Percentiles rank a stretch among this genome's conserved stretches.
Conservation (phyloP, 768 basidiomycete species). For the Terana coerulea region DNA sequence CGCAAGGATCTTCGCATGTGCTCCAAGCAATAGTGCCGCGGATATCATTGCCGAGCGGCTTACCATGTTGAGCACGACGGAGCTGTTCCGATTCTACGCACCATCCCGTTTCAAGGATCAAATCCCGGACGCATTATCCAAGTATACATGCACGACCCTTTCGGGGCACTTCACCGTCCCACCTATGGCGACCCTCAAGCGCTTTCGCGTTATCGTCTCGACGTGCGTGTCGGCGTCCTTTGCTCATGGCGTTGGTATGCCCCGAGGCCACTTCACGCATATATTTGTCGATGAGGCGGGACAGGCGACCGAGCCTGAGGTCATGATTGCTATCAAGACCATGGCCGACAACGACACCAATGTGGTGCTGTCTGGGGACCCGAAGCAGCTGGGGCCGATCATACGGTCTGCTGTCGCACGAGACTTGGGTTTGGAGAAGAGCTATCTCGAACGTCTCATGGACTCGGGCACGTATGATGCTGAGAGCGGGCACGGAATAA, state of each 20-base stretch:
- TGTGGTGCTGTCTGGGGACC: slow-evolving; percentile 64
- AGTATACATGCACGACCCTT: slow-evolving; percentile 32
- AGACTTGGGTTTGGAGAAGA: slow-evolving; percentile 51
- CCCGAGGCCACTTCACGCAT: slow-evolving; percentile 59
- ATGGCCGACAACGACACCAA: slow-evolving; percentile 51
- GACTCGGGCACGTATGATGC: slow-evolving; percentile 31
- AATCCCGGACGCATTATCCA: slow-evolving; percentile 34
- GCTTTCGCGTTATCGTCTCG: slow-evolving; percentile 54
- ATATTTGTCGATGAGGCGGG: slow-evolving; percentile 74
- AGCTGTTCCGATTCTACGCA: slow-evolving; percentile 57
- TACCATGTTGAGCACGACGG: slow-evolving; percentile 26
- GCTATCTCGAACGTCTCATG: slow-evolving; percentile 55
- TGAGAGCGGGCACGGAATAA: slow-evolving; percentile 13
- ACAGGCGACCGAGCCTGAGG: slow-evolving; percentile 68
- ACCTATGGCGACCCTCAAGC: slow-evolving; percentile 31
- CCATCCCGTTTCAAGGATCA: slow-evolving; percentile 40
- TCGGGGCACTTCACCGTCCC: slow-evolving; percentile 45
- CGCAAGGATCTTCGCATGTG: slow-evolving; percentile 55
- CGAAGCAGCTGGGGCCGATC: slow-evolving; percentile 68
- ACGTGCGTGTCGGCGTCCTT: slow-evolving; percentile 65
- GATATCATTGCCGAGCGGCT: slow-evolving; percentile 24
- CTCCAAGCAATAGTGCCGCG: slow-evolving; percentile 66
- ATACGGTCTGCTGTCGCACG: slow-evolving; percentile 55
- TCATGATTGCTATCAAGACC: slow-evolving; percentile 58
- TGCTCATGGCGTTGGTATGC: slow-evolving; percentile 50